A percentile compares a stretch with the other conserved stretches of the same genome.
These are phyloP conservation scores for Calonectria ilicicola DNA, from an alignment of 2,329 filamentous ascomycete genomes.

Conservation along the genomic window DNA sequence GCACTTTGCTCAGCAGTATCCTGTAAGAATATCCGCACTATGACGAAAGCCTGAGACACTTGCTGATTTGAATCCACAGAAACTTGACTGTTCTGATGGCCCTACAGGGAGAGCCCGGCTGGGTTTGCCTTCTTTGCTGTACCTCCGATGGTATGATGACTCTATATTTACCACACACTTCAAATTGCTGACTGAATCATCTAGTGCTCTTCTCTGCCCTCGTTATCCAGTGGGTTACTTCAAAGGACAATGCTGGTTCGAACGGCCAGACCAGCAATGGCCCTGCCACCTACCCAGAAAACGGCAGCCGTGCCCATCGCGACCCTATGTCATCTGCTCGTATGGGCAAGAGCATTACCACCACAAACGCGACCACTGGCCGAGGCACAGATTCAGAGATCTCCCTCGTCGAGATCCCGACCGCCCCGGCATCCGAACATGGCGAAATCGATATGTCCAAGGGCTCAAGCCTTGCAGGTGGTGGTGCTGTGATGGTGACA, in stretches of 20 bases:
- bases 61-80: constrained; percentile 46
- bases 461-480: constrained; percentile 23
- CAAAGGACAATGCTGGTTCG: constrained; percentile 56
- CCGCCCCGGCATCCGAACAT: constrained; percentile 29
- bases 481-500: constrained; percentile 49
- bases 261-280: constrained; percentile 25
- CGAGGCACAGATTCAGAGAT: constrained; percentile 41
- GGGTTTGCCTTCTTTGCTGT: constrained; percentile 75
- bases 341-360: not conserved
- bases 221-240: constrained; percentile 71
- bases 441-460: constrained; percentile 33
- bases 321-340: not conserved
- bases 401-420: constrained; percentile 37
- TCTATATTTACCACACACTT: not conserved
- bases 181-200: not conserved
- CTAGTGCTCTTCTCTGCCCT: constrained; percentile 69
- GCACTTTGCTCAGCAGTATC: constrained; percentile 69
- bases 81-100: constrained; percentile 71
- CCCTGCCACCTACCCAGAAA: not conserved
- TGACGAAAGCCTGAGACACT: too few relatives aligned
- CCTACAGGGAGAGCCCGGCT: constrained; percentile 71
- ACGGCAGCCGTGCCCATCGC: not conserved
- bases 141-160: constrained; percentile 70
- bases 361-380: constrained; percentile 16
- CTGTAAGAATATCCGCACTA: constrained; percentile 53